These are phyloP conservation scores for Benincasa hispida DNA, from an alignment of 306 rosid species.

Conservation along the genomic window DNA sequence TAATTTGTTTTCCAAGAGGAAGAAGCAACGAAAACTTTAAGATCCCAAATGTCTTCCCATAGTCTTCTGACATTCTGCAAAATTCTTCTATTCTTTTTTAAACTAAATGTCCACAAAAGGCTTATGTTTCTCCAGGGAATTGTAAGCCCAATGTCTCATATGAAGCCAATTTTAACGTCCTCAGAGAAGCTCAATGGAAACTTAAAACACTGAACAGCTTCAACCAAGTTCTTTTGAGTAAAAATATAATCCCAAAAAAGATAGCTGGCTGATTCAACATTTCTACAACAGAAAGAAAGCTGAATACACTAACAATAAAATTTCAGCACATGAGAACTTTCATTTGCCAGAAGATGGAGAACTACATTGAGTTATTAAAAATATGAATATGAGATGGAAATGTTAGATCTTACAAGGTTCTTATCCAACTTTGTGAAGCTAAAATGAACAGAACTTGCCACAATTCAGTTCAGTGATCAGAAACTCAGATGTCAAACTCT, in stretches of 20 bases:
- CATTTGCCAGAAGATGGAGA: background rate
- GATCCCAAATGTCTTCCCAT: background rate
- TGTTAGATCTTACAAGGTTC: background rate
- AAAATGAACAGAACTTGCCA: background rate
- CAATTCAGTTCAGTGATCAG: background rate
- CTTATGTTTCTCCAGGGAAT: background rate
- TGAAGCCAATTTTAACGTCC: background rate
- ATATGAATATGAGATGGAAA: background rate
- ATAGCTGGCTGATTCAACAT: background rate
- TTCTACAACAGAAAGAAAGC: background rate
- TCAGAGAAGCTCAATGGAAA: background rate
- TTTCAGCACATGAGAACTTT: background rate
- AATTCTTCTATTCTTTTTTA: background rate
- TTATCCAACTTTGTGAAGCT: background rate
- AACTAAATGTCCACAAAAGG: background rate
- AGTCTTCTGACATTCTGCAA: background rate
- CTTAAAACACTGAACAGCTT: background rate
- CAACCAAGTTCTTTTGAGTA: background rate
- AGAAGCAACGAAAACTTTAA: background rate
- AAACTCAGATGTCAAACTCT: too few relatives aligned
- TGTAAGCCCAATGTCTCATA: background rate
- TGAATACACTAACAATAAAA: background rate
- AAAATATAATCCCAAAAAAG: background rate
- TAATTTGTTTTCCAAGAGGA: background rate
- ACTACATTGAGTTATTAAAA: background rate